Conservation (phyloP, 1,284 basidiomycete genomes). For the Ceratobasidium sp. region DNA sequence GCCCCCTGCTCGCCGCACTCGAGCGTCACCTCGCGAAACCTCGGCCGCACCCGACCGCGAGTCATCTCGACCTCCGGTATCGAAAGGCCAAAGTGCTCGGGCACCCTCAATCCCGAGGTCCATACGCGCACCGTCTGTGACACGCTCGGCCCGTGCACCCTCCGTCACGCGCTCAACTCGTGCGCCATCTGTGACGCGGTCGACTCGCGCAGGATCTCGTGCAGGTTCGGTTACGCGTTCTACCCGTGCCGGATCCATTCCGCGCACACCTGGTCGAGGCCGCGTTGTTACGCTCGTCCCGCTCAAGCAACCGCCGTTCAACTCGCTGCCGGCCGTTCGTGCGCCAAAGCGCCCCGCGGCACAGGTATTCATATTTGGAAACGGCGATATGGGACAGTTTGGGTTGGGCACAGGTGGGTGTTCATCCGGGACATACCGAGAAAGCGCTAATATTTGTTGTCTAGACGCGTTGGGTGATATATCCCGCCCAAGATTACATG, state of each 20-base stretch:
- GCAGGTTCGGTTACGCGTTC: conserved; percentile 32
- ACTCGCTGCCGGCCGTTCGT: conserved; percentile 66
- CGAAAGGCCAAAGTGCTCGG: conserved; percentile 14
- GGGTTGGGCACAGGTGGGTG: conserved; percentile 70
- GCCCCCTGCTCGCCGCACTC: neutral
- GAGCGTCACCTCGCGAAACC: neutral
- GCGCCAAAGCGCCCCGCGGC: conserved; percentile 65
- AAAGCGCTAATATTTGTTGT: conserved; percentile 43
- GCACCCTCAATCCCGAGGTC: conserved; percentile 20
- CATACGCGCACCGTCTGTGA: conserved; percentile 26
- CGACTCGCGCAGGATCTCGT: conserved; percentile 30
- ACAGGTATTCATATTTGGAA: conserved; percentile 84
- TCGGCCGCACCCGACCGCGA: neutral
- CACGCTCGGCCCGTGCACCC: conserved; percentile 20
- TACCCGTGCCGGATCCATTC: conserved; percentile 21
- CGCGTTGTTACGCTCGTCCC: conserved; percentile 7
- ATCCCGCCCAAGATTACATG: conserved; percentile 73
- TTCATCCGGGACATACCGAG: neutral
- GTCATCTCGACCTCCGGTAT: conserved; percentile 21
- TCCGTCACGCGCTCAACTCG: conserved; percentile 30
- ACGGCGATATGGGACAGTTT: conserved; percentile 89
- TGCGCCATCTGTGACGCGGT: conserved; percentile 25
- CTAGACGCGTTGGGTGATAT: conserved; percentile 71
- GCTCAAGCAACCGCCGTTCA: conserved; percentile 54
- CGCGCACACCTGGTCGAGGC: conserved; percentile 17